Evolutionary conservation across 169 alveolate genomes (phyloP).

Genomic region (Babesia sp.): DNA sequence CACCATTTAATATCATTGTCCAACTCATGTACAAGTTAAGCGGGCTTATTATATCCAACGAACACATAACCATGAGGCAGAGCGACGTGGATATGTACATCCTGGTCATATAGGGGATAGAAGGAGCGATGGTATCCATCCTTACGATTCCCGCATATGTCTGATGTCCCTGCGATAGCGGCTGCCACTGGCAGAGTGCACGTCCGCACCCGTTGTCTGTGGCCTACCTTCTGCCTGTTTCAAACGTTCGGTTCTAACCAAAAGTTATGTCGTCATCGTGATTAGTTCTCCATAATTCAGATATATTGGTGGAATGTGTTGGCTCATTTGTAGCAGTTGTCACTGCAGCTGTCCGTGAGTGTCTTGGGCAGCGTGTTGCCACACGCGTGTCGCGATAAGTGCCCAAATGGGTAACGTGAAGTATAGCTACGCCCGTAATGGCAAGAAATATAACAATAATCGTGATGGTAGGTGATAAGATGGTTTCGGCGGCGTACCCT

Average conservation of each 20-base stretch:
- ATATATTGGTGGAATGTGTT: not conserved
- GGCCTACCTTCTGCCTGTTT: not conserved
- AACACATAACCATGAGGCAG: slow-evolving; percentile 78
- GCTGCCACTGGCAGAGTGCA: not conserved
- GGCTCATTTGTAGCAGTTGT: not conserved
- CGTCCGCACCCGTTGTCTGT: not conserved
- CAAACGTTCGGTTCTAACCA: not conserved
- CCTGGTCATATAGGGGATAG: slow-evolving; percentile 81
- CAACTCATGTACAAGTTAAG: slow-evolving; percentile 82
- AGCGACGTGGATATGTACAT: slow-evolving; percentile 78
- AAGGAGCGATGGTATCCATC: slow-evolving; percentile 54
- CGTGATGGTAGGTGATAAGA: no score
- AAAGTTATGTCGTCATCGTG: not conserved
- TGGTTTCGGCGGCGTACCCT: no score
- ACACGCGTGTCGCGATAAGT: not conserved
- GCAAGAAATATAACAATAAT: no score
- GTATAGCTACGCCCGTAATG: no score
- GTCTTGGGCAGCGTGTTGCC: not conserved
- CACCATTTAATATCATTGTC: slow-evolving; percentile 79
- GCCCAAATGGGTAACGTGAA: not conserved
- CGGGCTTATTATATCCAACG: slow-evolving; percentile 83
- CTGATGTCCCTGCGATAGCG: not conserved
- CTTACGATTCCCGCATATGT: not conserved
- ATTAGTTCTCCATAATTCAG: not conserved
- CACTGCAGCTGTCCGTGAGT: not conserved